Evolutionary conservation across 2,329 filamentous ascomycete species (phyloP).

Genomic region (Hymenoscyphus albidus): DNA sequence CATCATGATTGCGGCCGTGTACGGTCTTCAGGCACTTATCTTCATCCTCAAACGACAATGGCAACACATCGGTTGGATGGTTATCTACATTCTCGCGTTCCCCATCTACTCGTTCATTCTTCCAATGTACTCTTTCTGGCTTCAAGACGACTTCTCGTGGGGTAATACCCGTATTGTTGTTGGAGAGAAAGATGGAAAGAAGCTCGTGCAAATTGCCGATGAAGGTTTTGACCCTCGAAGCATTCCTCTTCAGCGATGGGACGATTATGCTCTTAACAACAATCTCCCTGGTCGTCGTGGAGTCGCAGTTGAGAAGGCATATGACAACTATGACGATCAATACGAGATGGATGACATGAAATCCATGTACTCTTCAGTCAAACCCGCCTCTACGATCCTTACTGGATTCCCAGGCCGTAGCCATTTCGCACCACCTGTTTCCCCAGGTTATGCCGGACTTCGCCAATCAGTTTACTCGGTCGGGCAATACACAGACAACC

Average conservation of each 20-base stretch:
- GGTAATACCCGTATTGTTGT: conserved; percentile 97
- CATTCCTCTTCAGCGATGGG: conserved; percentile 93
- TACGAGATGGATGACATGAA: conserved; percentile 99
- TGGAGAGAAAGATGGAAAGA: conserved; percentile 86
- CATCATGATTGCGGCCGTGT: conserved; percentile 83
- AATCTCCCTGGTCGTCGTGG: conserved; percentile 89
- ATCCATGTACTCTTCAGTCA: conserved; percentile 89
- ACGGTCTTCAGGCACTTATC: conserved; percentile 92
- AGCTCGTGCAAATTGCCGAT: conserved; percentile 80
- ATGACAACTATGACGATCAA: conserved; percentile 67
- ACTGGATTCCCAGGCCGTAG: conserved; percentile 71
- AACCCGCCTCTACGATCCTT: conserved; percentile 80
- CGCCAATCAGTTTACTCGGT: conserved; percentile 39
- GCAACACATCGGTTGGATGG: conserved; percentile 99
- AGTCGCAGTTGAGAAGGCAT: conserved; percentile 60
- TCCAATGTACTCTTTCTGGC: conserved; percentile 98
- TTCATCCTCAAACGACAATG: conserved; percentile 97
- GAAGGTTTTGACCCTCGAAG: conserved; percentile 87
- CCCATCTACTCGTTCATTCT: conserved; percentile 90
- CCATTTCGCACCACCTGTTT: conserved; percentile 77
- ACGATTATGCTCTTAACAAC: conserved; percentile 86
- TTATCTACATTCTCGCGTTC: conserved; percentile 95
- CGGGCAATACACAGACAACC: conserved; percentile 47
- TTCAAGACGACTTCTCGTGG: conserved; percentile 98
- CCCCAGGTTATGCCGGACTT: conserved; percentile 62